These are phyloP conservation scores for Aspergillus hancockii DNA, from an alignment of 495 filamentous ascomycete genomes.

Conservation along the genomic window DNA sequence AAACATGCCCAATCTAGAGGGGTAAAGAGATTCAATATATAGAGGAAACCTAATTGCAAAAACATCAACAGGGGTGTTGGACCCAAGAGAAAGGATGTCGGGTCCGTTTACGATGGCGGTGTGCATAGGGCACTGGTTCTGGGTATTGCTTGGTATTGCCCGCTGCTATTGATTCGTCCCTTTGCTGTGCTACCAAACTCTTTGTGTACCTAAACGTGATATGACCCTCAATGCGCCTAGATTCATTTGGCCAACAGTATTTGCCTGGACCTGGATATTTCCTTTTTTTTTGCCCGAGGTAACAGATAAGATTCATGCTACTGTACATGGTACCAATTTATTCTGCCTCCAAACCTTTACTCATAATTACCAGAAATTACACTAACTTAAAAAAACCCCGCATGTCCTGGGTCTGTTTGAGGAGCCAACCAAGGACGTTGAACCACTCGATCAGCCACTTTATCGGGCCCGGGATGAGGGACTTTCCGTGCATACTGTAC, in stretches of 20 bases:
- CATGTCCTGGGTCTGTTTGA: constrained; percentile 9
- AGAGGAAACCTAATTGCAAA: neutral
- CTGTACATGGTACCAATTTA: no score
- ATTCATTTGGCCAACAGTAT: neutral
- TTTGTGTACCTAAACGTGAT: neutral
- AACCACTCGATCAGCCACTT: constrained; percentile 16
- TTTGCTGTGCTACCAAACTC: neutral
- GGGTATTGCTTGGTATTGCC: constrained; percentile 11
- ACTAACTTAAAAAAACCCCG: constrained; percentile 7
- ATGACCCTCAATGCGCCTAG: neutral
- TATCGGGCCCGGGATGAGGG: constrained; percentile 7
- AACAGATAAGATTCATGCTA: neutral
- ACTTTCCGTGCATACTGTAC: neutral
- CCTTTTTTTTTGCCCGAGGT: neutral
- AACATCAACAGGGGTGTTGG: neutral
- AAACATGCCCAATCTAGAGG: neutral
- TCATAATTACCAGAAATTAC: neutral
- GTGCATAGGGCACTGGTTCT: constrained; percentile 3
- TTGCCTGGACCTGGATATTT: neutral
- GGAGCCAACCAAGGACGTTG: neutral
- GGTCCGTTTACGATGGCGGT: constrained; percentile 13
- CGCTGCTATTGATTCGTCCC: neutral
- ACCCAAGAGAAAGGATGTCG: constrained; percentile 11
- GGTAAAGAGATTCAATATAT: neutral
- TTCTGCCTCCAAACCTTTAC: neutral